Evolutionary conservation across 129 eudicot genomes (phyloP), one percentile per base, ranked within the genome.

Genomic region (Scalesia atractyloides): DNA sequence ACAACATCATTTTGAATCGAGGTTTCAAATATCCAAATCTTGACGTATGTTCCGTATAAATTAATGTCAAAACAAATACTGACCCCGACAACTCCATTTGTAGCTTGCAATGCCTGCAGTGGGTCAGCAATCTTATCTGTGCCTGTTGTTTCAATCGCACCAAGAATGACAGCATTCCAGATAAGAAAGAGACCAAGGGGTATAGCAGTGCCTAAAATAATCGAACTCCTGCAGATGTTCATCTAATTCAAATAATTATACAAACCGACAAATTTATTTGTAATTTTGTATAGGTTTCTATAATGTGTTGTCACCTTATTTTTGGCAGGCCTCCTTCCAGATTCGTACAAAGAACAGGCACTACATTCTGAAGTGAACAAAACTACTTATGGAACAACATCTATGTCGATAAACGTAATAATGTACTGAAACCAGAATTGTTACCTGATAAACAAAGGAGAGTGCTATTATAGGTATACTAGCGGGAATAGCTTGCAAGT

Each of bases 111-210:
- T 75, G 64, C 82, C 66, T 86, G 91, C 70, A 94, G 39, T 10
- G 97, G 98, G 66, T 94, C 98, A 15, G 60, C 70, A 70, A 90
- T 70, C 30, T 64, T 87, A 53, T 81, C 84, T 20, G 82, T 19
- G 66, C 84, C 85, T 57, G 83, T 79, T 75, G 78, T 68, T 52
- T 86, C 60, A 50, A 94, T 79, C 44, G 91, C 82, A 74, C 98
- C 98, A 79, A 94, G 96, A 79, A 94, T 88, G 46, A 94, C 97
- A 58, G 86, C 98, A 79, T 90, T 86, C 98, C 98, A 94, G 18
- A 90, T 82, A 69, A 94, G 91, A 81, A 94, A 94, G 39, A 94
- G 83, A 22, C 75, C 82, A 53, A 94, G 97, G 16, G 98, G 98
- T 68, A 93, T 90, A 22, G 97, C 91, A 60, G 97, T 87, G 65